Percentiles rank a stretch among this genome's conserved stretches.
phyloP scores from a whole-genome alignment of 2,329 filamentous ascomycete genomes.

The Aspergillus awamori region DNA sequence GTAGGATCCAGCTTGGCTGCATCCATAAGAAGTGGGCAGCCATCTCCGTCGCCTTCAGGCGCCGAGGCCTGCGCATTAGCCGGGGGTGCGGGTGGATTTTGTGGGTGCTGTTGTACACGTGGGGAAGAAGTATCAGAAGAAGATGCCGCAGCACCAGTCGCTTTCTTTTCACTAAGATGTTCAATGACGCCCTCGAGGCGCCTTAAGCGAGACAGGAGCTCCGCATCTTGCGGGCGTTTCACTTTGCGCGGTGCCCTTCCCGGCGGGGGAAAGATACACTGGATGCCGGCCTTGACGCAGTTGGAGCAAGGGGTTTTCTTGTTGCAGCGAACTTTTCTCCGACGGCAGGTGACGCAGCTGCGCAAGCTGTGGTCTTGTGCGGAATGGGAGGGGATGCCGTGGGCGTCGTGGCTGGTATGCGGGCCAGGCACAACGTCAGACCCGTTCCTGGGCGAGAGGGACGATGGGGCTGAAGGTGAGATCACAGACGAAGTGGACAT shows the following conservation, averaged over 20 bases:
- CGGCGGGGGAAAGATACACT: constrained; percentile 65
- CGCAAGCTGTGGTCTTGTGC: constrained; percentile 36
- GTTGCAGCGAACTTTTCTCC: constrained; percentile 53
- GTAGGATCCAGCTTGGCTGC: constrained; percentile 21
- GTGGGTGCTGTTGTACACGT: constrained; percentile 13
- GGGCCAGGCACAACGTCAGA: constrained; percentile 10
- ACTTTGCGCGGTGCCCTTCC: constrained; percentile 63
- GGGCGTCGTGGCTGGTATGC: constrained; percentile 3
- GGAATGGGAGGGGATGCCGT: constrained; percentile 3
- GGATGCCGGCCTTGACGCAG: constrained; percentile 54
- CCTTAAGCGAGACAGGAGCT: constrained; percentile 60
- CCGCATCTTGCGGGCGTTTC: constrained; percentile 61
- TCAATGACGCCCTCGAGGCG: constrained; percentile 65
- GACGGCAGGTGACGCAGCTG: constrained; percentile 52
- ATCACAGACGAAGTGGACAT: constrained; percentile 20
- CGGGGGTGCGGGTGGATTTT: constrained; percentile 1
- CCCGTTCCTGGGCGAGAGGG: constrained; percentile 6
- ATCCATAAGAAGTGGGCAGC: constrained; percentile 17
- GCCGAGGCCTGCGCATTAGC: not conserved
- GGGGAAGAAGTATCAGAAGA: constrained; percentile 12
- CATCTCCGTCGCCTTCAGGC: constrained; percentile 5
- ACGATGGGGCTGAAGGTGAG: constrained; percentile 3
- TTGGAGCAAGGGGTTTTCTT: constrained; percentile 53
- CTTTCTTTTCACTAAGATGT: constrained; percentile 54
- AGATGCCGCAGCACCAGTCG: constrained; percentile 22